phyloP scores from a whole-genome alignment of 495 filamentous ascomycete genomes.

The Podospora pseudoanserina region DNA sequence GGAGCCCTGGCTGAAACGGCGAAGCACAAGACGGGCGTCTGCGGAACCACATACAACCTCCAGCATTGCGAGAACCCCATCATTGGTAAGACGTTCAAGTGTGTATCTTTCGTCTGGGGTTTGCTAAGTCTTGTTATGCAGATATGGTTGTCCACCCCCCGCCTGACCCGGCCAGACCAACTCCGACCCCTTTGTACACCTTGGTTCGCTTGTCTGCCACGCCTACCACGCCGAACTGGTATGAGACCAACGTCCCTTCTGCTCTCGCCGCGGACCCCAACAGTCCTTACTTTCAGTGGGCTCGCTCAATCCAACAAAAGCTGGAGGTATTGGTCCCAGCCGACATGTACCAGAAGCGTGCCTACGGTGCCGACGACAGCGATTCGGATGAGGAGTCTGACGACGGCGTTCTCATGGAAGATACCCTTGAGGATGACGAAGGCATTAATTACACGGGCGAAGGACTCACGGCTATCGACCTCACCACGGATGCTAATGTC shows the following conservation, averaged over 20 bases:
- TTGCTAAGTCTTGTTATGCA: constrained; percentile 11
- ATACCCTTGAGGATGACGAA: constrained; percentile 20
- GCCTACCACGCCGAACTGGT: constrained; percentile 42
- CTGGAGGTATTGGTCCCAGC: constrained; percentile 33
- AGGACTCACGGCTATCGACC: neutral
- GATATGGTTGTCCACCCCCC: constrained; percentile 46
- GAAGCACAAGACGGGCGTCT: constrained; percentile 34
- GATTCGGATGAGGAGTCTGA: constrained; percentile 28
- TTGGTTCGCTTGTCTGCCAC: constrained; percentile 46
- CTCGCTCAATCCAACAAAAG: constrained; percentile 38
- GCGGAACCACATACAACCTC: constrained; percentile 37
- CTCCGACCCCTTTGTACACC: constrained; percentile 37
- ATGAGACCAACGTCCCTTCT: constrained; percentile 39
- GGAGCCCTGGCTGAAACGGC: neutral
- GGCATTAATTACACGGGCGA: constrained; percentile 5
- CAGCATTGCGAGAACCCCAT: constrained; percentile 39
- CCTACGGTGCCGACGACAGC: constrained; percentile 19
- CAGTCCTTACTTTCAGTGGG: constrained; percentile 37
- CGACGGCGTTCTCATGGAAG: constrained; percentile 22
- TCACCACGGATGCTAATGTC: constrained; percentile 16
- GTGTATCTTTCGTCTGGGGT: neutral
- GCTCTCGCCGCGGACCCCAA: neutral
- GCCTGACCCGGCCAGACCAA: constrained; percentile 30
- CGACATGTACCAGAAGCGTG: constrained; percentile 26
- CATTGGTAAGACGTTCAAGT: constrained; percentile 27